phyloP scores from a whole-genome alignment of 2,329 filamentous ascomycete genomes.

The Pestalotiopsis sp. region DNA sequence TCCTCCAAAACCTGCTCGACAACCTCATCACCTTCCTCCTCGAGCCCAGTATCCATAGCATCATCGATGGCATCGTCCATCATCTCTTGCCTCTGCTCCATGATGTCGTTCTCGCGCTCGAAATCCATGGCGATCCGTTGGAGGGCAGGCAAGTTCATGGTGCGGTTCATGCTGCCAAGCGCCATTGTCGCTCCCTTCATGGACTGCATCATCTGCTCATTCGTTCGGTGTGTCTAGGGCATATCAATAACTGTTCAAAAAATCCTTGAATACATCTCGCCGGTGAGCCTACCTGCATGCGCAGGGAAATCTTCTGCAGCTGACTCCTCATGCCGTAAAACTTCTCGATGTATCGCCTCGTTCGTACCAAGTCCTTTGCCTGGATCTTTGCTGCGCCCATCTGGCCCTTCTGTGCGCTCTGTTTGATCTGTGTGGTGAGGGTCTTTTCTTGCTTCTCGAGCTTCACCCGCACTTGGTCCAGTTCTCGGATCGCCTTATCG shows the following conservation, averaged over 20 bases:
- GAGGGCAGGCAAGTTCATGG: conserved; percentile 94
- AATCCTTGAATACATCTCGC: neutral
- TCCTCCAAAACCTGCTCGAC: conserved; percentile 96
- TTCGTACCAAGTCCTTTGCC: conserved; percentile 93
- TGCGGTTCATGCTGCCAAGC: conserved; percentile 93
- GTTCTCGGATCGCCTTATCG: conserved; percentile 94
- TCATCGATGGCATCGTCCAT: conserved; percentile 99
- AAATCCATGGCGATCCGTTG: conserved; percentile 99
- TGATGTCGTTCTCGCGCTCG: conserved; percentile 97
- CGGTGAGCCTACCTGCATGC: conserved; percentile 72
- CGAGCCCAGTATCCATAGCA: conserved; percentile 84
- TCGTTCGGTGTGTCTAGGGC: conserved; percentile 85
- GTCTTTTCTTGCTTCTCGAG: conserved; percentile 99
- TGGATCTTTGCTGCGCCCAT: conserved; percentile 99
- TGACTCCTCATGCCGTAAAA: conserved; percentile 99
- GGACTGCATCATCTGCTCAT: conserved; percentile 99
- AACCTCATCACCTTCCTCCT: conserved; percentile 95
- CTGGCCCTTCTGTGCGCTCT: conserved; percentile 96
- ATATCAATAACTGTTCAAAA: neutral
- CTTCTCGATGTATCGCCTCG: conserved; percentile 92
- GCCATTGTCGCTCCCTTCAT: conserved; percentile 98
- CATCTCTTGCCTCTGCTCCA: conserved; percentile 99
- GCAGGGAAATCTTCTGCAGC: conserved; percentile 89
- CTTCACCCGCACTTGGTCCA: conserved; percentile 93
- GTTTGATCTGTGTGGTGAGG: conserved; percentile 92